Base-by-base conservation (phyloP, 2,329 filamentous ascomycete genomes). In the Stagonosporopsis rhizophila region DNA sequence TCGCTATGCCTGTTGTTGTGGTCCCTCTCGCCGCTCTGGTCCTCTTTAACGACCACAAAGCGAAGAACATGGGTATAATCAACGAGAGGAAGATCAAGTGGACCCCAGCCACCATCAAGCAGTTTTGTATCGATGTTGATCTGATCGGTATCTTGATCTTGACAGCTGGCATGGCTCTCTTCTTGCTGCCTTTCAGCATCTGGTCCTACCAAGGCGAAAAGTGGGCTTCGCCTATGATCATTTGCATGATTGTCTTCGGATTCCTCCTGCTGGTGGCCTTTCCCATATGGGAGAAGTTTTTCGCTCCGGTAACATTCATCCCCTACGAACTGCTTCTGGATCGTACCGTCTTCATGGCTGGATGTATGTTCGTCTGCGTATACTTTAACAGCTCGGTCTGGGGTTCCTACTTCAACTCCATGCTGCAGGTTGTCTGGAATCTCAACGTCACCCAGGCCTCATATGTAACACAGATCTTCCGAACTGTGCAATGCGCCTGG, bases 181-280 rank as follows among this genome's bases (percentile, higher is more conserved):
- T 91, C 66, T 77, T 92, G n/a, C 82, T 92, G 7, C 86, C 89
- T 0, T 85, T 92, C 70, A 86, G 80, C 22, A 78, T 91, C 27
- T 69, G 66, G 58, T 67, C 67, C n/a, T 64, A 62, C 19, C 61
- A 42, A 65, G 68, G 44, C 52, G 61, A 63, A 60, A 30, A 64
- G 60, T 78, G 75, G 75, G 46, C 52, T 6, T 65, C 69, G 11
- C 57, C 62, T 3, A 62, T 62, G 60, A 75, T 79, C 54, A 75
- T 79, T 52, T 64, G 66, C 54, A 73, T 77, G 68, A 59, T 77
- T 4, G 65, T 77, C 12, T 46, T 74, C 22, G 75, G 75, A 9
- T 59, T 74, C 53, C 14, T 70, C n/a, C 55, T 69, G 3, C 63
- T 78, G 15, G 52, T 73, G 23, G 64, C 52, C 30, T 78, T 78